Base-by-base conservation (phyloP, 148 eudicot species). In the Diospyros lotus region DNA sequence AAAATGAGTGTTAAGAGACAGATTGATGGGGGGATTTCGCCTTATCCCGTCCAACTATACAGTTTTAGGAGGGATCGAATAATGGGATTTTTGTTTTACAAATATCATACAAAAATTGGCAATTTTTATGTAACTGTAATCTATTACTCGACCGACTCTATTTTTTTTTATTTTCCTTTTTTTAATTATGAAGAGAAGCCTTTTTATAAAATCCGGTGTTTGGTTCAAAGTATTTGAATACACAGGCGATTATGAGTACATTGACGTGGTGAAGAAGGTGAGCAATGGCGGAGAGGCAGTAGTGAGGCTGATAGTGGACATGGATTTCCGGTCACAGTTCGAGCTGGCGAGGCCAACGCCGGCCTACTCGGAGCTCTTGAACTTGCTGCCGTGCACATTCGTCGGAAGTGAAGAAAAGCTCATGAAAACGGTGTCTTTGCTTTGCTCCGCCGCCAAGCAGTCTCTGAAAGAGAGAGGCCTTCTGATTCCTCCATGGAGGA, bases 401-500 rank as follows among this genome's bases (percentile, higher is more conserved):
- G 91, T 88, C 1, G 92, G 96, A 6, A 73, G 69, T 3, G 85
- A 77, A 53, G 82, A 81, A 39, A 79, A 83, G 45, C 79, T 91
- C 45, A 82, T 75, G 48, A 74, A 73, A 48, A 78, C 84, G 3
- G 76, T 88, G 39, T 72, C 80, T 46, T 17, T 89, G 7, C 44
- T 88, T 0, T 85, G 88, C 41, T 68, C 77, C 40, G 96, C 90
- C 17, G 89, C 89, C 0, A 76, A 84, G 48, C 84, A 82, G n/a
- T 84, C 88, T 53, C 81, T 91, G 5, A 87, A 60, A 39, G 85
- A 88, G 39, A 87, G 72, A 61, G 88, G 91, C 3, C 84, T 91
- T 14, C 91, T 82, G 71, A 74, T 91, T 1, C 96, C 92, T 2
- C 96, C 96, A 54, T 91, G 96, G 96, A 81, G 96, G 69, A 91